Evolutionary conservation across 2,329 filamentous ascomycete species (phyloP), one percentile per base, ranked within the genome.

Genomic region (Nigrograna mackinnonii): DNA sequence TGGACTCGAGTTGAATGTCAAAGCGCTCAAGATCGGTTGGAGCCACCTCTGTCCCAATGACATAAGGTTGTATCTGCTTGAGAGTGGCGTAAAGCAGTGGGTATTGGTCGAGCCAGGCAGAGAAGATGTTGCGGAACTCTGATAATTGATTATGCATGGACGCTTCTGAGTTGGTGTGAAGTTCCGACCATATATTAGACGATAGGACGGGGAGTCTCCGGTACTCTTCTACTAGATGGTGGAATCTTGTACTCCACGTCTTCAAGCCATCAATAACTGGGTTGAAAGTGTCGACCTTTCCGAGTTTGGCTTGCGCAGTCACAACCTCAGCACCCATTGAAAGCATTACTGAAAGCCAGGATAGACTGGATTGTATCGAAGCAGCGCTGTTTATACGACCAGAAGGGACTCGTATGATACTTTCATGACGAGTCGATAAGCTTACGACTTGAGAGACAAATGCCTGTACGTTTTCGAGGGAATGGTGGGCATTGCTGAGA

Each of bases 341-440:
- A 14, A 92, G 64, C n/a, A 91, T 79, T 24, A 84, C 79, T 13
- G 80, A 71, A n/a, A 91, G 67, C 88, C 89, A 95, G 2, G 54
- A 55, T 3, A 70, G 32, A 3, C 48, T 54, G 3, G 57, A 43
- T 7, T 54, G 55, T n/a, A 62, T 35, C 3, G 39, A 45, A 4
- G 18, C 20, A 2, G 44, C 39, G 17, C 38, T 50, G 7, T 52
- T 41, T 1, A 44, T 20, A n/a, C 60, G 39, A 13, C 46, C 31
- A 7, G 44, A 26, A 11, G 51, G 35, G 14, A 54, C 42, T 5
- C 72, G 52, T 1, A 22, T 20, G 5, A 60, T 34, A 17, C 24
- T 37, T 14, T 43, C 22, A 1, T 49, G 40, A 9, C 36, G 44
- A n/a, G 50, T 35, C 6, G 47, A 47, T 4, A 73, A 46, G 26